These are phyloP conservation scores for Backusella luteola DNA, from an alignment of 192 early-diverging fungal genomes.

Conservation along the genomic window DNA sequence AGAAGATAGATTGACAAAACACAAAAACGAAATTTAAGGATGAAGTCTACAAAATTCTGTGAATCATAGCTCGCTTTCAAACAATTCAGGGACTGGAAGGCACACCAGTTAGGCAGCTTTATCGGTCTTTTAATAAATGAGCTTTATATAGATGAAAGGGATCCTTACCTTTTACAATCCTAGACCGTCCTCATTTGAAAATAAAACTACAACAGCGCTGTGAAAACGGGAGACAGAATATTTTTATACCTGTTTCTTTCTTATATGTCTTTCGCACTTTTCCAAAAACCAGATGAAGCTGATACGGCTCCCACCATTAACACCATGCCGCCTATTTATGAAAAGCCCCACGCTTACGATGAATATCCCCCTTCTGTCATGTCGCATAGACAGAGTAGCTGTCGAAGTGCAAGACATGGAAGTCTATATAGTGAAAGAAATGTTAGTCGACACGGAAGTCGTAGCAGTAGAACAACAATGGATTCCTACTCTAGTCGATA, in stretches of 20 bases:
- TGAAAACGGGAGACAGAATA: not conserved
- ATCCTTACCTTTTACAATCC: not conserved
- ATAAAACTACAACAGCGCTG: not conserved
- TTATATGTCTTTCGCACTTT: not conserved
- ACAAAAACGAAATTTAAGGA: not conserved
- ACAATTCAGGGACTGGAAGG: not conserved
- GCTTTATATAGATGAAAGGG: not conserved
- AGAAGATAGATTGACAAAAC: not conserved
- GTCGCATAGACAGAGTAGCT: not conserved
- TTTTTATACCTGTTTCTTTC: not conserved
- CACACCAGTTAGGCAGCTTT: not conserved
- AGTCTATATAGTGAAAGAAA: not conserved
- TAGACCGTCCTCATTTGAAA: not conserved
- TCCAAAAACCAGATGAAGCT: constrained; percentile 22
- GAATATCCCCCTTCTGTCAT: constrained; percentile 5
- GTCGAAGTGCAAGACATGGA: not conserved
- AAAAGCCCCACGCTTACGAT: constrained; percentile 33
- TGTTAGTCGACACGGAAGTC: constrained; percentile 4
- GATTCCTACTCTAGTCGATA: constrained; percentile 1
- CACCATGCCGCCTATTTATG: constrained; percentile 16
- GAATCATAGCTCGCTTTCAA: not conserved
- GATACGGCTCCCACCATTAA: not conserved
- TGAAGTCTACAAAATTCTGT: not conserved
- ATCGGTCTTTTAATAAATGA: not conserved
- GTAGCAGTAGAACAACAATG: constrained; percentile 9